A percentile compares a stretch with the other conserved stretches of the same genome.
Conservation (phyloP, 768 basidiomycete species). For the Scleroderma bovista region DNA sequence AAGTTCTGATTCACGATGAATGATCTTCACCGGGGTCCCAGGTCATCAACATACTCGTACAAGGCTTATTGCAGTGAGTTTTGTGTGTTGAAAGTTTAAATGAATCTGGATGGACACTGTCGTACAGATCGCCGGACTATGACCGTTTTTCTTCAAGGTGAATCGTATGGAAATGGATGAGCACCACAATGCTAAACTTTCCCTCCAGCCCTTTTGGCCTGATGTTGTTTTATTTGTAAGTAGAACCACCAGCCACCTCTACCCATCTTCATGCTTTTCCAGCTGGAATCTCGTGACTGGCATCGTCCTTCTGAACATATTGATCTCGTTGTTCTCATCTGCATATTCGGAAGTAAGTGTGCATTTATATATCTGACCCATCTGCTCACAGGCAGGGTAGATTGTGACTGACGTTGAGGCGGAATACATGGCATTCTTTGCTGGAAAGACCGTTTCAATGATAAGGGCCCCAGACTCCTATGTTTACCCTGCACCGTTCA, state of each 20-base stretch:
- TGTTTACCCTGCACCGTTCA: constrained; percentile 90
- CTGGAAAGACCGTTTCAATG: constrained; percentile 80
- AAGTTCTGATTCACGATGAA: neutral
- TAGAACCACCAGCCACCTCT: neutral
- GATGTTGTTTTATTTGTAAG: constrained; percentile 75
- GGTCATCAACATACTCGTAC: constrained; percentile 69
- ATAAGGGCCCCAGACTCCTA: constrained; percentile 78
- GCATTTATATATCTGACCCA: neutral
- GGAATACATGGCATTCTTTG: constrained; percentile 88
- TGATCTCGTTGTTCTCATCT: constrained; percentile 93
- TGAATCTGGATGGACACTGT: neutral
- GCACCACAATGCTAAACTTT: neutral
- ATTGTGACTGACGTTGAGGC: constrained; percentile 82
- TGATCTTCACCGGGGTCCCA: constrained; percentile 20
- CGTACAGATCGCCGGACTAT: constrained; percentile 58
- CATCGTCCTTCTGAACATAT: constrained; percentile 83
- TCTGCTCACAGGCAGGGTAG: constrained; percentile 31
- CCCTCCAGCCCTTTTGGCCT: constrained; percentile 49
- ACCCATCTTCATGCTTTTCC: constrained; percentile 1
- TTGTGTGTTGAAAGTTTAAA: neutral
- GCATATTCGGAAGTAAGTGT: constrained; percentile 80
- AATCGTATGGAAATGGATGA: neutral
- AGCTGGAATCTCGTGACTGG: constrained; percentile 84
- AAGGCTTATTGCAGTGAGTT: constrained; percentile 71
- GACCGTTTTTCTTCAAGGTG: constrained; percentile 49